Evolutionary conservation across 1,284 basidiomycete genomes (phyloP).

Genomic region (Sporisorium exsertum): DNA sequence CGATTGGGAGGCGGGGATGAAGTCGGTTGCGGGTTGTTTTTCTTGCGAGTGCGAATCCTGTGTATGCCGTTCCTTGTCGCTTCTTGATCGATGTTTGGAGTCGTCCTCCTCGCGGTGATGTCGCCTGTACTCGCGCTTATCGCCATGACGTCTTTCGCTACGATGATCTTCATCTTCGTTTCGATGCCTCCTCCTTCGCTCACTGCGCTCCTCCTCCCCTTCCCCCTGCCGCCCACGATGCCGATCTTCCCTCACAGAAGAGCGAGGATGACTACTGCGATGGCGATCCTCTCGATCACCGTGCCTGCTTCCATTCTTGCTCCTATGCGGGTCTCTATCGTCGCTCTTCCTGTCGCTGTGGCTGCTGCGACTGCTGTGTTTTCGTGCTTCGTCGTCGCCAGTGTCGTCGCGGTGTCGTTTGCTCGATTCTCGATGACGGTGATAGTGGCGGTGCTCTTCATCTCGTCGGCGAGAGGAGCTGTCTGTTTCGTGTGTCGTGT

Average conservation of each 20-base stretch:
- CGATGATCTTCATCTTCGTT: slow-evolving; percentile 24
- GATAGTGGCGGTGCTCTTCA: slow-evolving; percentile 19
- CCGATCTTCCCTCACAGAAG: slow-evolving; percentile 1
- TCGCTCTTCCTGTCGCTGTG: slow-evolving; percentile 5
- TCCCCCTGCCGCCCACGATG: slow-evolving; percentile 69
- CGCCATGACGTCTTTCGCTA: slow-evolving; percentile 4
- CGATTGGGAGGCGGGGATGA: slow-evolving; percentile 83
- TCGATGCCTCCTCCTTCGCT: slow-evolving; percentile 70
- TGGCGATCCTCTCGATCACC: slow-evolving; percentile 9
- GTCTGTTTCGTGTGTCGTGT: neutral
- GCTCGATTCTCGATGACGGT: slow-evolving; percentile 16
- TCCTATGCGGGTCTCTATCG: slow-evolving; percentile 10
- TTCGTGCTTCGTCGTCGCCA: slow-evolving; percentile 7
- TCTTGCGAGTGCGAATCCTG: neutral
- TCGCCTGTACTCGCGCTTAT: slow-evolving; percentile 2
- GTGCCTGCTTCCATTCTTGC: neutral
- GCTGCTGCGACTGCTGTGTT: slow-evolving; percentile 16
- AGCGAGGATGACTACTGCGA: slow-evolving; percentile 21
- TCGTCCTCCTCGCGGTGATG: slow-evolving; percentile 76
- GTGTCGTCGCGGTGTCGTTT: slow-evolving; percentile 6
- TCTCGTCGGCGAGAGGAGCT: slow-evolving; percentile 7
- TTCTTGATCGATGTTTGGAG: slow-evolving; percentile 70
- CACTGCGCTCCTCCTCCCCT: slow-evolving; percentile 24
- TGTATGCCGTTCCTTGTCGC: slow-evolving; percentile 75
- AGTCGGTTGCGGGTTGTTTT: slow-evolving; percentile 76